Conservation (phyloP, 2,329 filamentous ascomycete genomes). For the Magnaporthiopsis incrustans region DNA sequence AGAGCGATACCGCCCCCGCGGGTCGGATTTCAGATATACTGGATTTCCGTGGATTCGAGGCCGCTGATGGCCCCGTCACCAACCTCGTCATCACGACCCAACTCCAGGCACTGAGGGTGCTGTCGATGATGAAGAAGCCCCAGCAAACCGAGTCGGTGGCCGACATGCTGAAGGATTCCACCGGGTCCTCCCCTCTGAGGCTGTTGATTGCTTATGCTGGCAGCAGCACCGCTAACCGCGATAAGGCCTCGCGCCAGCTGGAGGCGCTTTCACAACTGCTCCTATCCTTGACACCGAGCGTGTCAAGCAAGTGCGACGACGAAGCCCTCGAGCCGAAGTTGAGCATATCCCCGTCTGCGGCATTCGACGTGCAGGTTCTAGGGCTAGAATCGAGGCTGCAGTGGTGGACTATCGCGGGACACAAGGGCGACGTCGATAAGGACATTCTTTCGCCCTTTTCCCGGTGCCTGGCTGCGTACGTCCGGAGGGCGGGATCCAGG, state of each 20-base stretch:
- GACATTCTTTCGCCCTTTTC: slow-evolving; percentile 59
- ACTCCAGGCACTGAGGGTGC: slow-evolving; percentile 54
- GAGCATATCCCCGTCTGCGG: slow-evolving; percentile 46
- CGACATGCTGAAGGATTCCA: slow-evolving; percentile 43
- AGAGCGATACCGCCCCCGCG: slow-evolving; percentile 30
- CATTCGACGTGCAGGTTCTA: slow-evolving; percentile 55
- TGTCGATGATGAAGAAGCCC: slow-evolving; percentile 53
- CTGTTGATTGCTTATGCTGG: slow-evolving; percentile 43
- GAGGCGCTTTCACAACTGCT: slow-evolving; percentile 58
- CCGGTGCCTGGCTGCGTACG: slow-evolving; percentile 54
- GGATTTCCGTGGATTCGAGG: slow-evolving; percentile 43
- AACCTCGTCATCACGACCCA: slow-evolving; percentile 56
- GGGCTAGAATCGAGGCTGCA: slow-evolving; percentile 53
- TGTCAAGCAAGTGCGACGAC: slow-evolving; percentile 55
- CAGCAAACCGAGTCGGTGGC: slow-evolving; percentile 49
- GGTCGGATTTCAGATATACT: slow-evolving; percentile 49
- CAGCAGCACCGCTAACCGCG: slow-evolving; percentile 33
- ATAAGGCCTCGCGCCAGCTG: slow-evolving; percentile 57
- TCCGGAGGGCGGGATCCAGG: slow-evolving; percentile 37
- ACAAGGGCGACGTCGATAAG: slow-evolving; percentile 51
- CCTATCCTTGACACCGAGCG: slow-evolving; percentile 57
- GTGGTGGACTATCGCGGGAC: slow-evolving; percentile 58
- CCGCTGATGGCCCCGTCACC: slow-evolving; percentile 34
- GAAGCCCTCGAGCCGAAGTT: slow-evolving; percentile 44
- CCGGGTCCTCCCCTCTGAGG: slow-evolving; percentile 48